Evolutionary conservation across 441 rosid species (phyloP).

Genomic region (Populus hybrid): DNA sequence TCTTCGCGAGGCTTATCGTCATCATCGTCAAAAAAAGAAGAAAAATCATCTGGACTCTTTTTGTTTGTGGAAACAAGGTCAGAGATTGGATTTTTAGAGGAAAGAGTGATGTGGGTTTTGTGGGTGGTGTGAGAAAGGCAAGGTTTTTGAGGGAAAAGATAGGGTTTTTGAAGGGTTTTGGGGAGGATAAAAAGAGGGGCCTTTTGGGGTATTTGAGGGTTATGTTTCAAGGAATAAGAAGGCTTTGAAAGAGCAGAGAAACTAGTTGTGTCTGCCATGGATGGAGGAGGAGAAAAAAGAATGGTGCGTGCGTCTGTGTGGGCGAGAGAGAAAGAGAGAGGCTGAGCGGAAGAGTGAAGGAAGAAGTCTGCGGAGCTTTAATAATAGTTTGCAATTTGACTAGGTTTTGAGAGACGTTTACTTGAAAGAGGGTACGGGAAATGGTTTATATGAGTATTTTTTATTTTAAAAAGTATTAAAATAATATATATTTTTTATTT

Average conservation of each 20-base stretch:
- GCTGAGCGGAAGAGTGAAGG: not conserved
- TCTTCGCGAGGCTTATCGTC: conserved; percentile 92
- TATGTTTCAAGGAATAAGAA: conserved; percentile 21
- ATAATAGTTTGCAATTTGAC: not conserved
- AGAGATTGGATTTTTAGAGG: conserved; percentile 36
- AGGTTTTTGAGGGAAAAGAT: conserved; percentile 14
- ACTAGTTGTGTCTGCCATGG: conserved; percentile 14
- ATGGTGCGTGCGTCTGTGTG: not conserved
- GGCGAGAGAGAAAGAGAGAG: not conserved
- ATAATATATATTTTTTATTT: no score
- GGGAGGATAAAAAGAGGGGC: conserved; percentile 16
- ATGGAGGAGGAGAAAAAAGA: not conserved
- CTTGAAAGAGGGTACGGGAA: no score
- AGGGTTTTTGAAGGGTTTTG: conserved; percentile 39
- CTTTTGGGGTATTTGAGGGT: conserved; percentile 16
- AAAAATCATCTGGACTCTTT: conserved; percentile 14
- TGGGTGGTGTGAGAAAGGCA: conserved; percentile 2
- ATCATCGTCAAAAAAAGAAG: conserved; percentile 19
- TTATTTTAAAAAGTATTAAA: no score
- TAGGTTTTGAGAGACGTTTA: not conserved
- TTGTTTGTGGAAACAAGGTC: conserved; percentile 18
- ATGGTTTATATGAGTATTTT: not conserved
- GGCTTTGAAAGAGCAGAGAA: conserved; percentile 28
- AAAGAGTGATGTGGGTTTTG: conserved; percentile 16
- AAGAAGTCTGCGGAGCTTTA: not conserved